phyloP scores from a whole-genome alignment of 108 stramenopile genomes.

The Licmophora abbreviata region DNA sequence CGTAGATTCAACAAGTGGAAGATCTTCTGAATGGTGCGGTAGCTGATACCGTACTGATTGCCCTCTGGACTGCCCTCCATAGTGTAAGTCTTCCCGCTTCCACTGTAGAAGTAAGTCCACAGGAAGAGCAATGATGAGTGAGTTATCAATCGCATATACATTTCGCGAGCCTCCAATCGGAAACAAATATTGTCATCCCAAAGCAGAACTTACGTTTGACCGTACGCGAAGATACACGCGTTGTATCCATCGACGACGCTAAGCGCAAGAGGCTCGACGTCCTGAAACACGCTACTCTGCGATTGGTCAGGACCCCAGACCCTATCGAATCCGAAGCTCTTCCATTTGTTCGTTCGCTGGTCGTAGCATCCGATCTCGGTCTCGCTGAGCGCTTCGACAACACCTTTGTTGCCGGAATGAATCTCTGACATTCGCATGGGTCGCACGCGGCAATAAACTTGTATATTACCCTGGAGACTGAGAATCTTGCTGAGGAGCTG shows the following conservation, averaged over 20 bases:
- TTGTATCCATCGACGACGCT: slow-evolving; percentile 97
- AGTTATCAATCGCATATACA: not conserved
- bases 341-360: slow-evolving; percentile 70
- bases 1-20: slow-evolving; percentile 72
- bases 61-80: slow-evolving; percentile 71
- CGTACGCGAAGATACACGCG: slow-evolving; percentile 99
- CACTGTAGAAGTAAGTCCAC: slow-evolving; percentile 22
- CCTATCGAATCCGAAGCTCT: slow-evolving; percentile 84
- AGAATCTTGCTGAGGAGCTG: slow-evolving; percentile 83
- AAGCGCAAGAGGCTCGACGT: slow-evolving; percentile 90
- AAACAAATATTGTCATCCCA: slow-evolving; percentile 9
- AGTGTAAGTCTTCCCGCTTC: slow-evolving; percentile 83
- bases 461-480: slow-evolving; percentile 84
- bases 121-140: slow-evolving; percentile 1
- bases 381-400: slow-evolving; percentile 80
- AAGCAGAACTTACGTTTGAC: too few relatives aligned
- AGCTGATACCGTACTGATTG: slow-evolving; percentile 79
- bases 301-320: slow-evolving; percentile 90
- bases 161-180: not conserved
- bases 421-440: slow-evolving; percentile 73
- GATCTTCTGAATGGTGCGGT: slow-evolving; percentile 82
- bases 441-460: slow-evolving; percentile 85
- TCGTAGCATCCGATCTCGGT: slow-evolving; percentile 86
- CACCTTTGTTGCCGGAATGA: slow-evolving; percentile 51
- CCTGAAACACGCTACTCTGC: slow-evolving; percentile 88